phyloP scores from a whole-genome alignment of 495 filamentous ascomycete species.

The Daldinia grandis region DNA sequence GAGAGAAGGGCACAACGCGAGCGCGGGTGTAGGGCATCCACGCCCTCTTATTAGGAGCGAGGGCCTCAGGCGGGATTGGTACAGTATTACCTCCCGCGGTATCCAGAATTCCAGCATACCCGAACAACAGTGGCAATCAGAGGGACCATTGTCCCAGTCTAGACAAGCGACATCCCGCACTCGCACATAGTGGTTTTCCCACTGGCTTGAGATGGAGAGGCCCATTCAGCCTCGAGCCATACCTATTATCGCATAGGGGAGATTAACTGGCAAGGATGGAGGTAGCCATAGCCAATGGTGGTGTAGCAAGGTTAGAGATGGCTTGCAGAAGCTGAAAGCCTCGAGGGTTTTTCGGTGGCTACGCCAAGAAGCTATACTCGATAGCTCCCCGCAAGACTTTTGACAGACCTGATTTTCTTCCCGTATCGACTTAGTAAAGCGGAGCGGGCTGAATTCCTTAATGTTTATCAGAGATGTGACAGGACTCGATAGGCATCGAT shows the following conservation, averaged over 20 bases:
- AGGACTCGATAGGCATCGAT: background rate
- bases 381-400: slow-evolving; percentile 38
- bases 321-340: slow-evolving; percentile 46
- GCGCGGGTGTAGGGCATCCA: slow-evolving; percentile 17
- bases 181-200: background rate
- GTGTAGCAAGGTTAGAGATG: slow-evolving; percentile 11
- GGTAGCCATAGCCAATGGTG: slow-evolving; percentile 30
- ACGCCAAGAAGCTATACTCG: slow-evolving; percentile 39
- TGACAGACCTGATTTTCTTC: slow-evolving; percentile 1
- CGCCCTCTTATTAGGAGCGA: slow-evolving; percentile 30
- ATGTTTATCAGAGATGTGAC: background rate
- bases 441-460: slow-evolving; percentile 8
- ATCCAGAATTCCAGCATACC: slow-evolving; percentile 11
- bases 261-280: slow-evolving; percentile 42
- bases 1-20: slow-evolving; percentile 7
- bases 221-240: slow-evolving; percentile 41
- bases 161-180: slow-evolving; percentile 11
- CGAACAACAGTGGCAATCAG: slow-evolving; percentile 17
- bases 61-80: slow-evolving; percentile 1
- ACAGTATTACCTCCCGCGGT: slow-evolving; percentile 5
- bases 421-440: slow-evolving; percentile 24
- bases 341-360: slow-evolving; percentile 26
- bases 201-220: slow-evolving; percentile 30
- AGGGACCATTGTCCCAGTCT: slow-evolving; percentile 16
- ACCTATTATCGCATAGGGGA: slow-evolving; percentile 35